A percentile compares a stretch with the other conserved stretches of the same genome.
Conservation (phyloP, 2,329 filamentous ascomycete species). For the Neofusicoccum kwambonambiense region DNA sequence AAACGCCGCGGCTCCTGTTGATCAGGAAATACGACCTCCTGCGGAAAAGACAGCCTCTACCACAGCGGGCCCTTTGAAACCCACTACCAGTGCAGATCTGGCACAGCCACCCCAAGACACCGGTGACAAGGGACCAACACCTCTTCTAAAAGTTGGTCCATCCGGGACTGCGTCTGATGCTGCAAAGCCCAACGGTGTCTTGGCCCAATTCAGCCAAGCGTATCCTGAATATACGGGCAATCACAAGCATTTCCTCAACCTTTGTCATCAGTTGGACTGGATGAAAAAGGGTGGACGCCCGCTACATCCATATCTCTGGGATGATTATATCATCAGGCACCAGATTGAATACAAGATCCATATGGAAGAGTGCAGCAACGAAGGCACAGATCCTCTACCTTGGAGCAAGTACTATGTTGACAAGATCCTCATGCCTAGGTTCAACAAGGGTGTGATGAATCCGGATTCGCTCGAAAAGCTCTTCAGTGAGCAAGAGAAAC, state of each 20-base stretch:
- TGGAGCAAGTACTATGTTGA: conserved; percentile 38
- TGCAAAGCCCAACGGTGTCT: not conserved
- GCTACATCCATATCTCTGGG: conserved; percentile 39
- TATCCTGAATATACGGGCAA: conserved; percentile 38
- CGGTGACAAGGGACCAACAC: not conserved
- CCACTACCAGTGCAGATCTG: not conserved
- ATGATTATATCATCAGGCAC: conserved; percentile 39
- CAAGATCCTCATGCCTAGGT: conserved; percentile 28
- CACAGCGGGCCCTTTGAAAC: not conserved
- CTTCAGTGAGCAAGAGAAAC: conserved; percentile 8
- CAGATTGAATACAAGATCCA: conserved; percentile 33
- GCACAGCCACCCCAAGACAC: not conserved
- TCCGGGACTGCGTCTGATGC: not conserved
- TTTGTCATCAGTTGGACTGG: conserved; percentile 29
- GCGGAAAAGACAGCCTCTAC: not conserved
- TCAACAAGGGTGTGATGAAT: conserved; percentile 27
- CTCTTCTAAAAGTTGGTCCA: not conserved
- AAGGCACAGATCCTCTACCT: conserved; percentile 26
- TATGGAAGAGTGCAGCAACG: conserved; percentile 22
- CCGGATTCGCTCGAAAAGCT: conserved; percentile 13
- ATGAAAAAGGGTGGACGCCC: conserved; percentile 32
- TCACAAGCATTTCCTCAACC: conserved; percentile 31
- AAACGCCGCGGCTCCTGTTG: not conserved
- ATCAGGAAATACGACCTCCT: not conserved
- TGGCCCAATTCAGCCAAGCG: not conserved